Conservation (phyloP, 1,284 basidiomycete genomes). For the Xerocomus nothofagi region DNA sequence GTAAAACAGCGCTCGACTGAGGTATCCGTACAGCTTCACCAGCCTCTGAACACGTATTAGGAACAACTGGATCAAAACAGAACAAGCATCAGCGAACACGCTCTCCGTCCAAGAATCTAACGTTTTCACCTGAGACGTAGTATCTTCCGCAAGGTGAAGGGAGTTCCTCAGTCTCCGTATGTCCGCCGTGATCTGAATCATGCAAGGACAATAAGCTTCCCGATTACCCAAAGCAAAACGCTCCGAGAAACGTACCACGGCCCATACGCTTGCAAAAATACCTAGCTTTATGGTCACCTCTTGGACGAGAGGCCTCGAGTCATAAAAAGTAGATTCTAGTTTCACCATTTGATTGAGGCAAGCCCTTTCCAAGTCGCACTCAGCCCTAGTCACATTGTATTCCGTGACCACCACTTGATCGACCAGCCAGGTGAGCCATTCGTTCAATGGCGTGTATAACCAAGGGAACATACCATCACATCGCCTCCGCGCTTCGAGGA, state of each 20-base stretch:
- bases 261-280: conserved; percentile 21
- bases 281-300: conserved; percentile 21
- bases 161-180: conserved; percentile 11
- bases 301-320: conserved; percentile 19
- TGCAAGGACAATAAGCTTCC: background rate
- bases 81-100: background rate
- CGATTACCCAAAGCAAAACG: too few relatives aligned
- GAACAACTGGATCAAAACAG: conserved; percentile 13
- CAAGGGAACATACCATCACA: conserved; percentile 7
- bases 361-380: conserved; percentile 15
- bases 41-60: conserved; percentile 14
- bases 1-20: conserved; percentile 21
- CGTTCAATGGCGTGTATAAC: background rate
- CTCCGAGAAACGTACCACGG: conserved; percentile 14
- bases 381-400: conserved; percentile 5
- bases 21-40: conserved; percentile 23
- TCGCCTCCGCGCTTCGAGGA: conserved; percentile 3
- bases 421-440: background rate
- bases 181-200: conserved; percentile 22
- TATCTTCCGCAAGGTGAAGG: conserved; percentile 11
- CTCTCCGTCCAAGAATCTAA: background rate
- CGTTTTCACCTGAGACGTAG: conserved; percentile 14
- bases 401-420: conserved; percentile 8
- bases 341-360: conserved; percentile 16
- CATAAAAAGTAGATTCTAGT: conserved; percentile 8